Base-by-base conservation (phyloP, 176 grass and related monocot species). In the Eleusine indica region DNA sequence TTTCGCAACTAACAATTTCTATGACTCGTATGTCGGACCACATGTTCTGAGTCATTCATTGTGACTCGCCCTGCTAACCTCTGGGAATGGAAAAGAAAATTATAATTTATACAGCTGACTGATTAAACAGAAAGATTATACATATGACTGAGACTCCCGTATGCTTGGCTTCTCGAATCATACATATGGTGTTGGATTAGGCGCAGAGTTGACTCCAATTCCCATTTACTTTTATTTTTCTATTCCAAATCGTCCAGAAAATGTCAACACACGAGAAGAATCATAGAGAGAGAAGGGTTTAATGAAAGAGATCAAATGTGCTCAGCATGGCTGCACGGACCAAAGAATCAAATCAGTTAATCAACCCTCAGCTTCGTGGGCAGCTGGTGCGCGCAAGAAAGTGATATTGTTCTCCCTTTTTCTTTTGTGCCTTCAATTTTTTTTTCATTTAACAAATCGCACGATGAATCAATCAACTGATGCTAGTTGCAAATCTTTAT, bases 221-320 rank as follows among this genome's bases (percentile, higher is more conserved):
- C 9, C 79, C 61, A 43, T 81, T 61, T 82, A 70, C 71, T 75
- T 68, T 2, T 14, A 13, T 29, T 42, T 42, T 6, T 74, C 7
- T 37, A 60, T 13, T 54, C 44, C 68, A 56, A 58, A 38, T n/a
- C 3, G 7, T 12, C 16, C 12, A 16, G 30, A 0, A 43, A 25
- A 69, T 25, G 71, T 87, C 63, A 82, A 61, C 85, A 58, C 63
- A 82, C 17, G 32, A 41, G 5, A 86, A 62, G 18, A 74, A 60
- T 44, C 21, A 35, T 0, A 1, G 19, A 39, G 19, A 22, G 9
- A 13, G n/a, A 4, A 0, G 1, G 1, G 42, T 13, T 66, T 79
- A 79, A 37, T 15, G 9, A 39, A 48, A 64, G 44, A 40, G 32
- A 47, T 10, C 2, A 22, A 76, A 40, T 6, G n/a, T 43, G 18